Evolutionary conservation across 495 filamentous ascomycete genomes (phyloP), one percentile per base, ranked within the genome.

Genomic region (Recurvomyces mirabilis): DNA sequence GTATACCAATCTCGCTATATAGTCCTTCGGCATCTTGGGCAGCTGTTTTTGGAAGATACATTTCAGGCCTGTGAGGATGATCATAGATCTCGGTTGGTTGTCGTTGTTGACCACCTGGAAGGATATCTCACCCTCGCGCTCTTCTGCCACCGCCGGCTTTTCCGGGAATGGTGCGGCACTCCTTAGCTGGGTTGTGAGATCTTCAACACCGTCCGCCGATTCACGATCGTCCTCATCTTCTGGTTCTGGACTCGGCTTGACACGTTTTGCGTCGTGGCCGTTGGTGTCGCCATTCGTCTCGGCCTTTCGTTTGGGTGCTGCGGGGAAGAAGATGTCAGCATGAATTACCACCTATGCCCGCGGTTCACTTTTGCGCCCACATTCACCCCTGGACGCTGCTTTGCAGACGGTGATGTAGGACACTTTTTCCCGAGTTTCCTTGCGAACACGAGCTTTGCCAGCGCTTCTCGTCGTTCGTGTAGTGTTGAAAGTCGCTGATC

Each of bases 71-170:
- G 89, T 95, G 17, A 98, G 73, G 54, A 98, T 89, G 54, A 96
- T 93, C 25, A 87, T 78, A 64, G 82, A 91, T 57, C 94, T 87
- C 34, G 80, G 74, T 13, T 77, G 71, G 52, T 82, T 81, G 59
- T 98, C 93, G 59, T 98, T 98, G 66, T 98, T 96, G 49, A 98
- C 91, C 0, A 96, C 93, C 20, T 88, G 79, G 55, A 98, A 96
- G 60, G 95, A 88, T 49, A 98, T 98, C 33, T 94, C 87, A 54
- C 91, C 88, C 59, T 84, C 83, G 52, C 85, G 82, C 62, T 98
- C 91, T 62, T 98, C 91, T 45, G 91, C 70, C 0, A 93, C 89
- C 1, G 91, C 93, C 12, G 87, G 83, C 81, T 86, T 79, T 74
- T 48, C 44, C 12, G 45, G 50, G 25, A 49, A 38, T 30, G 32